These are phyloP conservation scores for Apophysomyces ossiformis DNA, from an alignment of 371 early-diverging fungal species.

Conservation along the genomic window DNA sequence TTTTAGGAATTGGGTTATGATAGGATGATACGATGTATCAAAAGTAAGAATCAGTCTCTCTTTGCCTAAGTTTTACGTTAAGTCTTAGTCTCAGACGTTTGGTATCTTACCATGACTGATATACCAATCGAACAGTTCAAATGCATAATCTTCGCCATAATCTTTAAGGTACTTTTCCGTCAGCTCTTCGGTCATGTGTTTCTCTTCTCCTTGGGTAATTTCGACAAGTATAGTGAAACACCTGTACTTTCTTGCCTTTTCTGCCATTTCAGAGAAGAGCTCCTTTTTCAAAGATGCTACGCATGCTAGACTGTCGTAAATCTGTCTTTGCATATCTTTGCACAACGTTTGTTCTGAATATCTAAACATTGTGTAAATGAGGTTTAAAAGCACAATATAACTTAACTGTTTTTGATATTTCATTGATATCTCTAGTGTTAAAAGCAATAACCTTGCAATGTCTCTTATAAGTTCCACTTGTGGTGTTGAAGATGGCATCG, in stretches of 20 bases:
- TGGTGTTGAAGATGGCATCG: too few species aligned
- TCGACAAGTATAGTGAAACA: neutral
- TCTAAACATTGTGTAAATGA: too few species aligned
- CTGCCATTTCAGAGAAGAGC: neutral
- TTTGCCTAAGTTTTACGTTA: neutral
- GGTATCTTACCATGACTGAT: neutral
- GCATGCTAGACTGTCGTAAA: neutral
- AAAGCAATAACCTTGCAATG: too few species aligned
- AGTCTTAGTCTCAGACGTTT: neutral
- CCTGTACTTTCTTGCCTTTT: neutral
- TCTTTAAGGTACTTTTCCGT: neutral
- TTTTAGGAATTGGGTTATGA: neutral
- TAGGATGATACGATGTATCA: neutral
- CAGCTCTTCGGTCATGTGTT: neutral
- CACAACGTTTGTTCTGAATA: too few species aligned
- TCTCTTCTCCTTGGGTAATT: neutral
- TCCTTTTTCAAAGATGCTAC: neutral
- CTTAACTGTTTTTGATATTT: too few species aligned
- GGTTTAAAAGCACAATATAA: too few species aligned
- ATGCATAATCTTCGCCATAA: neutral
- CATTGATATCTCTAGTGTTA: too few species aligned
- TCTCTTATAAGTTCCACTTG: too few species aligned
- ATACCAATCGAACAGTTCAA: neutral
- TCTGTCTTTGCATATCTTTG: neutral
- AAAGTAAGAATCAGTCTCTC: neutral